phyloP scores from a whole-genome alignment of 2,329 filamentous ascomycete species.

The Paraphoma chrysanthemicola region DNA sequence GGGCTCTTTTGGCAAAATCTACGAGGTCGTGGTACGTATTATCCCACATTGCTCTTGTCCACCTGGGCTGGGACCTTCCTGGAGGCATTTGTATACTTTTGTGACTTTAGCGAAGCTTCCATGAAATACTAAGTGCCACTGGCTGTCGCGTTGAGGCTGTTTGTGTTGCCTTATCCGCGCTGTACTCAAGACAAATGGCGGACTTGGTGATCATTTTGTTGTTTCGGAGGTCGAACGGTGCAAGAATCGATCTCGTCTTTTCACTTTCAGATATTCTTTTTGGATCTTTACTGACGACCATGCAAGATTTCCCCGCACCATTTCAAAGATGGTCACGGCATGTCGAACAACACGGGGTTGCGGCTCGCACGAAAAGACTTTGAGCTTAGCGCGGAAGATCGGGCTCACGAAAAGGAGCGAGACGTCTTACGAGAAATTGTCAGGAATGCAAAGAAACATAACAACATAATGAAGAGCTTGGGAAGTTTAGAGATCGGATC shows the following conservation, averaged over 20 bases:
- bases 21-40: constrained; percentile 72
- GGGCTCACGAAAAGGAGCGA: constrained; percentile 31
- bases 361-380: constrained; percentile 50
- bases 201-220: too few species aligned
- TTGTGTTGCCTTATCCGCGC: too few species aligned
- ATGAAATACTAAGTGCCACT: too few species aligned
- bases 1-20: constrained; percentile 80
- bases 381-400: constrained; percentile 25
- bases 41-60: not conserved
- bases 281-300: not conserved
- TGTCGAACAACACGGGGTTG: constrained; percentile 15
- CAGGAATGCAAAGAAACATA: constrained; percentile 34
- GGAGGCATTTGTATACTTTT: too few species aligned
- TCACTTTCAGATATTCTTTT: not conserved
- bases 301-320: constrained; percentile 60
- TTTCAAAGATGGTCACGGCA: constrained; percentile 20
- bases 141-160: too few species aligned
- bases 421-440: constrained; percentile 47
- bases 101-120: too few species aligned
- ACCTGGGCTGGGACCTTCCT: too few species aligned
- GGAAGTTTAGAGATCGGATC: constrained; percentile 44
- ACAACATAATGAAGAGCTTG: constrained; percentile 48
- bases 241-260: not conserved
- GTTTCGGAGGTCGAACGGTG: not conserved
- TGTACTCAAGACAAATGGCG: too few species aligned